phyloP scores from a whole-genome alignment of 176 grass and related monocot species.

The Avena sativa region DNA sequence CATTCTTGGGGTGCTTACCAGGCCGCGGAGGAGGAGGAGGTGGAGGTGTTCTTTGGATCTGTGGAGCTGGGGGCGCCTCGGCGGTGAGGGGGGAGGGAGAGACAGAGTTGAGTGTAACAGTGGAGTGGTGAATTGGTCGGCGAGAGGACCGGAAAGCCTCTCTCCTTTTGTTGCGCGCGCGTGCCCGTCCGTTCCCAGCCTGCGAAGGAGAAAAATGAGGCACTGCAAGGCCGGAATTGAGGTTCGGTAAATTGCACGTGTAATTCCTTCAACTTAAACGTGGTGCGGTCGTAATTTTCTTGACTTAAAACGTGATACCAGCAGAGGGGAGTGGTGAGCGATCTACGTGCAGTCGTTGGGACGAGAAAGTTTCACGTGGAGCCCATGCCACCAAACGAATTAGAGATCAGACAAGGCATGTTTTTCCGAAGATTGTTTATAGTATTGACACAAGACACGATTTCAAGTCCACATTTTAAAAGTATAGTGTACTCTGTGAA shows the following conservation, averaged over 20 bases:
- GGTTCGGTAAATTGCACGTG: background rate
- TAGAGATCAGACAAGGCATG: no score
- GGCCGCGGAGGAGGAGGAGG: background rate
- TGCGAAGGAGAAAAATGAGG: background rate
- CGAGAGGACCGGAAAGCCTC: background rate
- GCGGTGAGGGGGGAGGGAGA: background rate
- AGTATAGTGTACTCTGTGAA: no score
- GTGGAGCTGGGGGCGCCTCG: background rate
- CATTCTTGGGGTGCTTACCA: slow-evolving; percentile 9
- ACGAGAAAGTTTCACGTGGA: no score
- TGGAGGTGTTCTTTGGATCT: slow-evolving; percentile 6
- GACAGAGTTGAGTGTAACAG: slow-evolving; percentile 13
- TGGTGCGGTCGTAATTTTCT: background rate
- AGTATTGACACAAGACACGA: no score
- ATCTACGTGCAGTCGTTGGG: no score
- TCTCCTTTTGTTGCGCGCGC: slow-evolving; percentile 5
- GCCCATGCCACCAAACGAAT: no score
- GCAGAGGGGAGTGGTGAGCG: no score
- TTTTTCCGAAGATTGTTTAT: no score
- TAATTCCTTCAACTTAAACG: background rate
- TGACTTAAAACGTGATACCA: background rate
- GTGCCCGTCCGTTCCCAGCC: background rate
- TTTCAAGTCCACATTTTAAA: no score
- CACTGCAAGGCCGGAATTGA: background rate
- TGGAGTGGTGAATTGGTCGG: slow-evolving; percentile 13